A percentile compares a stretch with the other conserved stretches of the same genome.
Evolutionary conservation across 352 stramenopile species (phyloP).

Genomic region (Albugo laibachii): DNA sequence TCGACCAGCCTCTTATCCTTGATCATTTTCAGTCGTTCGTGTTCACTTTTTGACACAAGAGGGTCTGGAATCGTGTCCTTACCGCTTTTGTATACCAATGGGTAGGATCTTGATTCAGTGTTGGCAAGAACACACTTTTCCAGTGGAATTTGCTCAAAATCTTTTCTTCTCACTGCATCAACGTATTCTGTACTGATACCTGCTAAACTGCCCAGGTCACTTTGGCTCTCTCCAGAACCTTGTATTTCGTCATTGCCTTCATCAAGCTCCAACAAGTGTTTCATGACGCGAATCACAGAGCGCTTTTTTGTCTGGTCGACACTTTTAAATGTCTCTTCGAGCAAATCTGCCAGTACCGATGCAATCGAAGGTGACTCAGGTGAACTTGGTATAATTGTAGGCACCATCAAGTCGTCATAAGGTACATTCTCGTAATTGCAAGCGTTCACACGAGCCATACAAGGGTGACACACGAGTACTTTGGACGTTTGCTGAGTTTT

Average conservation of each 20-base stretch:
- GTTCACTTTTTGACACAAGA: slow-evolving; percentile 22
- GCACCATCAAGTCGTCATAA: too few relatives aligned
- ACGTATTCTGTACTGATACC: too few relatives aligned
- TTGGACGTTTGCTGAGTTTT: too few relatives aligned
- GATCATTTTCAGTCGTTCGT: slow-evolving; percentile 23
- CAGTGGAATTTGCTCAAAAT: slow-evolving; percentile 10
- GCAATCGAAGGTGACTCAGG: background rate
- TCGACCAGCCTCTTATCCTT: slow-evolving; percentile 21
- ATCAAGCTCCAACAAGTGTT: background rate
- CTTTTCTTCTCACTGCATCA: background rate
- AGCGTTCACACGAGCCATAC: too few relatives aligned
- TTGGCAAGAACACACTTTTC: slow-evolving; percentile 26
- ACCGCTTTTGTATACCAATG: slow-evolving; percentile 15
- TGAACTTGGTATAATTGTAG: too few relatives aligned
- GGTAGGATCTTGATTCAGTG: slow-evolving; percentile 20
- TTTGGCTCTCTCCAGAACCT: background rate
- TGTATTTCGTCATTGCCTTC: background rate
- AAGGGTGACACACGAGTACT: too few relatives aligned
- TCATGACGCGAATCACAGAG: background rate
- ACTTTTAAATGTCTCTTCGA: background rate
- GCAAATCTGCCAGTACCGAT: background rate
- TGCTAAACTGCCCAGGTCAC: background rate
- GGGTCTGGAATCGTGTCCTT: slow-evolving; percentile 8
- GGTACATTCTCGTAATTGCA: too few relatives aligned
- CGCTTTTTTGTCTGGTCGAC: background rate